A percentile compares a stretch with the other conserved stretches of the same genome.
These are phyloP conservation scores for Favolaschia claudopus DNA, from an alignment of 768 basidiomycete species.

Conservation along the genomic window DNA sequence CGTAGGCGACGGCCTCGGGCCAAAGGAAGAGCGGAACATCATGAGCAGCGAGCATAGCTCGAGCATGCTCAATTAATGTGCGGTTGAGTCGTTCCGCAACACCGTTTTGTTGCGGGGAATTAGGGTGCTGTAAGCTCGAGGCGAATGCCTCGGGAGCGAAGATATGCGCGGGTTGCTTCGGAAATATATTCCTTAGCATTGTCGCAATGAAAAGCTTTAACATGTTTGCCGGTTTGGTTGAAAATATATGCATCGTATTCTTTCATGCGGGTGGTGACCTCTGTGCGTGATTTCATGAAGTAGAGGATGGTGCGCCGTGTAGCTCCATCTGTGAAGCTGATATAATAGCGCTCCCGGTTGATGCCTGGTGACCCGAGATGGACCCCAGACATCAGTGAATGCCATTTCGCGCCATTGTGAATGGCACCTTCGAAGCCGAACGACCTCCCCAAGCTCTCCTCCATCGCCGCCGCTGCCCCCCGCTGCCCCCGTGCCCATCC, in stretches of 20 bases:
- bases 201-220: constrained; percentile 20
- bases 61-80: constrained; percentile 24
- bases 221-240: too few relatives aligned
- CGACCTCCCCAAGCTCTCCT: too few relatives aligned
- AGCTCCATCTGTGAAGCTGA: constrained; percentile 17
- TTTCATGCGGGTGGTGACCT: not conserved
- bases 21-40: constrained; percentile 22
- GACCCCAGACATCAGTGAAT: constrained; percentile 28
- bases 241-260: not conserved
- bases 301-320: not conserved
- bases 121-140: constrained; percentile 31
- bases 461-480: too few relatives aligned
- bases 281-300: not conserved
- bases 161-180: not conserved
- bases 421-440: too few relatives aligned
- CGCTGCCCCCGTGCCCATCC: too few relatives aligned
- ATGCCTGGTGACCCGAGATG: constrained; percentile 10
- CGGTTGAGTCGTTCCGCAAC: constrained; percentile 34
- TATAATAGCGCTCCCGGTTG: constrained; percentile 7
- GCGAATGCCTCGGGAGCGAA: too few relatives aligned
- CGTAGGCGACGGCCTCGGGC: constrained; percentile 26
- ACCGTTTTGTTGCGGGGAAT: constrained; percentile 38
- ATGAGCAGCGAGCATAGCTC: constrained; percentile 26
- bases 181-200: constrained; percentile 21
- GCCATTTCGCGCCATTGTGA: too few relatives aligned